These are phyloP conservation scores for Cunninghamia lanceolata DNA, from an alignment of 75 land plant genomes.

Conservation along the genomic window DNA sequence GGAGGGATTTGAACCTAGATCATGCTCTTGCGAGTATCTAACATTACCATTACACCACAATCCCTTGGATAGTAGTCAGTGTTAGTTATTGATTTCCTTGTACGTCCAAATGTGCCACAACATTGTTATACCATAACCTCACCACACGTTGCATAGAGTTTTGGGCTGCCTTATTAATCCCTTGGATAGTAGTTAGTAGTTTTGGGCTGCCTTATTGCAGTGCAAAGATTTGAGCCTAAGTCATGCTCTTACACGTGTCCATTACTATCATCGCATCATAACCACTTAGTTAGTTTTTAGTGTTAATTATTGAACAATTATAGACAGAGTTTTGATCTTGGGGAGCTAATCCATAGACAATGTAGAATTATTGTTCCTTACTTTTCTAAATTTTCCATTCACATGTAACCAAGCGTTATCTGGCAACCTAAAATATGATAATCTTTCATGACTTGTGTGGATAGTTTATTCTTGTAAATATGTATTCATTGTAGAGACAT, in stretches of 20 bases:
- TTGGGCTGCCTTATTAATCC: background rate
- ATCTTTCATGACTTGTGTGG: too few species aligned
- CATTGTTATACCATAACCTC: background rate
- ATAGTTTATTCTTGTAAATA: too few species aligned
- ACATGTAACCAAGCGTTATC: background rate
- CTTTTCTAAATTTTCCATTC: background rate
- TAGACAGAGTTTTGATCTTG: too few species aligned
- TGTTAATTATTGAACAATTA: too few species aligned
- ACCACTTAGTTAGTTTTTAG: background rate
- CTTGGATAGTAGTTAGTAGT: too few species aligned
- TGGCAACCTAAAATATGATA: background rate
- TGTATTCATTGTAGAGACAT: background rate
- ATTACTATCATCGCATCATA: background rate
- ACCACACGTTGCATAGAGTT: background rate
- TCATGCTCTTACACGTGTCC: background rate
- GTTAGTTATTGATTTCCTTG: background rate
- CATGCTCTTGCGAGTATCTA: too few species aligned
- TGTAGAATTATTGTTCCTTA: too few species aligned
- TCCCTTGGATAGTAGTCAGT: too few species aligned
- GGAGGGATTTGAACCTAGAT: too few species aligned
- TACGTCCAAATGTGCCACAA: background rate
- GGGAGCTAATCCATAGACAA: too few species aligned
- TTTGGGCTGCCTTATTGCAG: background rate
- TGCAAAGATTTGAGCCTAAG: background rate
- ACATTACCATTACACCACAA: too few species aligned